A percentile compares a stretch with the other conserved stretches of the same genome.
Conservation (phyloP, 805 yeast genomes). For the Candida alai region DNA sequence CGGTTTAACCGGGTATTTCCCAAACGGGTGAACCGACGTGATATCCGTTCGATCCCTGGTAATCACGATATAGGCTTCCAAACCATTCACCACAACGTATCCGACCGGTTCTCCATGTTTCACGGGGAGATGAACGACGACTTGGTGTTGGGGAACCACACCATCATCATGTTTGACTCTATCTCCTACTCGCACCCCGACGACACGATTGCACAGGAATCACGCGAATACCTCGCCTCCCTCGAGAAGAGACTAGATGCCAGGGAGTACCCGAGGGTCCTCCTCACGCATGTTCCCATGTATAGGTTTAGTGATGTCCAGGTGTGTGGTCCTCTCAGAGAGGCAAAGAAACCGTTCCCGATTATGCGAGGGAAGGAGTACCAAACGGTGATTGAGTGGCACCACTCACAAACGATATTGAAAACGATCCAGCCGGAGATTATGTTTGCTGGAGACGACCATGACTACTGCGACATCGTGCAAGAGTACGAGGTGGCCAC, state of each 20-base stretch:
- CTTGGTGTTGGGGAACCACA: constrained; percentile 63
- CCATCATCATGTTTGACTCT: constrained; percentile 72
- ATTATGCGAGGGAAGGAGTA: constrained; percentile 76
- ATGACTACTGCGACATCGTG: constrained; percentile 81
- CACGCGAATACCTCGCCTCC: too few species aligned
- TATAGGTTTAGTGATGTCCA: constrained; percentile 62
- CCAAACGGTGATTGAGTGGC: constrained; percentile 78
- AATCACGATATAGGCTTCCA: constrained; percentile 98
- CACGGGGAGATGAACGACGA: constrained; percentile 70
- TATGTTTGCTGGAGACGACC: constrained; percentile 92
- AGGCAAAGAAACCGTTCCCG: constrained; percentile 61
- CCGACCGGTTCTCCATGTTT: constrained; percentile 59
- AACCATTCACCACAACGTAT: constrained; percentile 53
- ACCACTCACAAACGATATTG: constrained; percentile 56
- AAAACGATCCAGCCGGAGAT: constrained; percentile 58
- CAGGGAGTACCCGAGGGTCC: constrained; percentile 59
- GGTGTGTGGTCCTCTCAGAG: constrained; percentile 75
- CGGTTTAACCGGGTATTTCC: constrained; percentile 72
- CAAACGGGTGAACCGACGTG: constrained; percentile 40
- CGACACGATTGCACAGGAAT: constrained; percentile 23
- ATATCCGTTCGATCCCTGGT: constrained; percentile 59
- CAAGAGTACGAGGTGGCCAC: constrained; percentile 44
- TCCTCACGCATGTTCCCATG: constrained; percentile 86
- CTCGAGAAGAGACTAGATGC: constrained; percentile 53
- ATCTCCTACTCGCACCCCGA: constrained; percentile 68